Evolutionary conservation across 169 alveolate species (phyloP).

Genomic region (Toxoplasma gondii): DNA sequence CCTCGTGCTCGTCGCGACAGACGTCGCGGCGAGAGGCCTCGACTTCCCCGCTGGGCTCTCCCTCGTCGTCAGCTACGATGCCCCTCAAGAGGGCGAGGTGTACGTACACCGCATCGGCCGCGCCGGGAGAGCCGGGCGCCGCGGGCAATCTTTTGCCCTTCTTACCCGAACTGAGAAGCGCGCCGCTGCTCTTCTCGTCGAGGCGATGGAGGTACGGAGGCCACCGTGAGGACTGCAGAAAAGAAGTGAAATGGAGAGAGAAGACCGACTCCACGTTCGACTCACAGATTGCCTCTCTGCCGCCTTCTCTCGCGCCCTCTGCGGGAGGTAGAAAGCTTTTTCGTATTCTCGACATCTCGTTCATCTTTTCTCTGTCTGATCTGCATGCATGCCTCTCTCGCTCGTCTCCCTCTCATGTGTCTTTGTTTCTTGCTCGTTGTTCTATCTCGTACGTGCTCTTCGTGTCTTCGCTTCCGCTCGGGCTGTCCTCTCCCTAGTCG

Average conservation of each 20-base stretch:
- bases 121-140: slow-evolving; percentile 93
- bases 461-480: too few species aligned
- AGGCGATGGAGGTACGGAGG: slow-evolving; percentile 56
- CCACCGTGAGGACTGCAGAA: not conserved
- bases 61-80: slow-evolving; percentile 91
- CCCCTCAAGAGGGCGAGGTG: slow-evolving; percentile 85
- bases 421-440: not conserved
- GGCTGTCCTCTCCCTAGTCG: not conserved
- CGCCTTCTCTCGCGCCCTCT: too few species aligned
- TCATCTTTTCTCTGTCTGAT: too few species aligned
- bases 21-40: slow-evolving; percentile 71
- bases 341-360: too few species aligned
- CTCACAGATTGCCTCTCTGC: too few species aligned
- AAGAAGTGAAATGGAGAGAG: not conserved
- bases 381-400: not conserved
- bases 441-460: not conserved
- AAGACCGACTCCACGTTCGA: too few species aligned
- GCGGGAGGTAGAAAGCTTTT: too few species aligned
- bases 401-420: not conserved
- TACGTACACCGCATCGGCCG: slow-evolving; percentile 94
- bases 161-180: slow-evolving; percentile 86
- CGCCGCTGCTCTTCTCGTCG: slow-evolving; percentile 64
- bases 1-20: slow-evolving; percentile 65
- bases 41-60: slow-evolving; percentile 89
- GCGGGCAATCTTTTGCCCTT: slow-evolving; percentile 89